Evolutionary conservation across 176 grass and related monocot genomes (phyloP), one percentile per base, ranked within the genome.

Genomic region (Coix lacrymajobi): DNA sequence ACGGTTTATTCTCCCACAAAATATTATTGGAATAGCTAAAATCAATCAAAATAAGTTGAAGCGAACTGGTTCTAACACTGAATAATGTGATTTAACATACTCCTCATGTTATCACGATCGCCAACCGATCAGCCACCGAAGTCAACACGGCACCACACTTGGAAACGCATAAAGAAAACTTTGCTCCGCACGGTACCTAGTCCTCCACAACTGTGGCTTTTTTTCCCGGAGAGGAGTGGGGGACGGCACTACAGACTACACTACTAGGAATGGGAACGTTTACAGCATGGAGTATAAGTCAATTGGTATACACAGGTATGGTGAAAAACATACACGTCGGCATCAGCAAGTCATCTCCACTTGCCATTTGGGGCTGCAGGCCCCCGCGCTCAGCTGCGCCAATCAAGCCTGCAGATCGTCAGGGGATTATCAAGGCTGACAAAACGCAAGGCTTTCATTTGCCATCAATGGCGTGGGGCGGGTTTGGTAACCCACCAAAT

Each of bases 401-500:
- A 14, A 48, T 79, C 75, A 79, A 17, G 65, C 39, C 6, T 19
- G 30, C 39, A 20, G 17, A 85, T 26, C 39, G n/a, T 48, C 28
- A 1, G 43, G 32, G n/a, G 44, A 28, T 7, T 34, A 34, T 37
- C 44, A 22, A 30, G 41, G 26, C 33, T 72, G 54, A 65, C 37
- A 79, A 54, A 64, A 51, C 32, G 20, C n/a, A 40, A 86, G 8
- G 52, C 41, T 46, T 79, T 73, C 68, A 65, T 4, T 4, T 73
- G 71, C 60, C 24, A 66, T 39, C 26, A 65, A 66, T n/a, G 71
- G 2, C 30, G 41, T 16, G 29, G 22, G 17, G 51, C 25, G 44
- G 19, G 84, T 80, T 65, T 73, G 77, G 84, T 52, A 56, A 79
- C 10, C 69, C n/a, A 25, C 32, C 30, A 38, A 56, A 34, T 40